Evolutionary conservation across 2,329 filamentous ascomycete species (phyloP), one percentile per base, ranked within the genome.

Genomic region (Diaporthe capsici): DNA sequence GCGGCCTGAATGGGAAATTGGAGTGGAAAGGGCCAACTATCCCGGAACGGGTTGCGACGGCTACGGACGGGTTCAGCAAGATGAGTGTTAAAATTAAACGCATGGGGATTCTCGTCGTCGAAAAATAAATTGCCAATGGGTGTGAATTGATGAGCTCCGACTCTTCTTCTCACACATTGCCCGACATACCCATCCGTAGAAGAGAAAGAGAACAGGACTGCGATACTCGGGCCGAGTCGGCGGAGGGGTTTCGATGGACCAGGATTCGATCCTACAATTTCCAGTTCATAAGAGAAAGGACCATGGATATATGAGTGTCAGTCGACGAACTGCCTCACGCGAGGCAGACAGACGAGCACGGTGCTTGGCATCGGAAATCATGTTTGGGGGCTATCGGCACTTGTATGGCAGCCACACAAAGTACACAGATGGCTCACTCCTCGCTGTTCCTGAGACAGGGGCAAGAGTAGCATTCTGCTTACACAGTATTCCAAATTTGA

Each of bases 1-100:
- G 78, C 4, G 82, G 82, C 2, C 72, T 84, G 55, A 76, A 47
- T 6, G 81, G 81, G 10, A 75, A 49, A 25, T 28, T 82, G 55
- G 75, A 78, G 70, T 83, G 81, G 81, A 77, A 75, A 42, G 75
- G 75, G 60, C 80, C 79, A 28, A 71, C 71, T 44, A 77, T 82
- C 44, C 79, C 81, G 53, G 73, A 72, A 8, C 76, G 39, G 3
- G 17, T 74, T 17, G 68, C 58, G 28, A 42, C 42, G 42, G 44
- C 25, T 2, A 75, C 63, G 13, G 57, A 76, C 3, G 75, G 31
- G 13, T 74, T 76, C 42, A 70, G 75, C 71, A 58, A 73, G 22
- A 17, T 39, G 20, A 77, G 31, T 55, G 34, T 47, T 20, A 25
- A 65, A 31, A 55, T 10, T 44, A 71, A 7, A 28, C 77, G 76